These are phyloP conservation scores for Cladorrhinum sp. DNA, from an alignment of 2,329 filamentous ascomycete genomes.

Conservation along the genomic window DNA sequence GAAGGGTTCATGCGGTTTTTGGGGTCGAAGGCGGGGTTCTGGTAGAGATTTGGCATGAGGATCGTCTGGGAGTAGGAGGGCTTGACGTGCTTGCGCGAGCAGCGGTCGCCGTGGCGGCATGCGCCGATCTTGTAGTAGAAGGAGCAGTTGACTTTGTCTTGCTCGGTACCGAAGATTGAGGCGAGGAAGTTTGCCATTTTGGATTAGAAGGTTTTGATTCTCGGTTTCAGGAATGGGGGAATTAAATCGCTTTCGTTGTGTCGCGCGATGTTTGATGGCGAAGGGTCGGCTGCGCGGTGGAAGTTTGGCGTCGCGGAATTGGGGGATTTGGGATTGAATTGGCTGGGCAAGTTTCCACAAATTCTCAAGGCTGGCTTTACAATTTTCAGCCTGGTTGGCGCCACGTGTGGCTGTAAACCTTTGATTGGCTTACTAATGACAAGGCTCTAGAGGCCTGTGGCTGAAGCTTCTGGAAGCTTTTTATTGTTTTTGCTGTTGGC, in stretches of 20 bases:
- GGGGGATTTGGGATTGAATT: background rate
- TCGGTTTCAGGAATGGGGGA: too few relatives aligned
- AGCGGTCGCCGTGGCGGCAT: constrained; percentile 96
- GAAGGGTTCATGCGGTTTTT: constrained; percentile 95
- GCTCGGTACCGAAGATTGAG: constrained; percentile 98
- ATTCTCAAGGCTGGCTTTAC: constrained; percentile 3
- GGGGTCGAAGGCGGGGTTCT: constrained; percentile 95
- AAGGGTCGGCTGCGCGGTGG: background rate
- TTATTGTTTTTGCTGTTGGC: background rate
- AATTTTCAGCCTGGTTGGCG: constrained; percentile 15
- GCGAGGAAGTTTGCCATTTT: constrained; percentile 96
- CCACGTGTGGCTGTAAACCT: constrained; percentile 21
- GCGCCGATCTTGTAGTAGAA: constrained; percentile 99
- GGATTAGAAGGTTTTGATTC: too few relatives aligned
- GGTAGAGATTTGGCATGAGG: constrained; percentile 97
- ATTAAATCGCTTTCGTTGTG: too few relatives aligned
- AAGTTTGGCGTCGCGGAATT: constrained; percentile 15
- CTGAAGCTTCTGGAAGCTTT: constrained; percentile 25
- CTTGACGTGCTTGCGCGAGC: constrained; percentile 98
- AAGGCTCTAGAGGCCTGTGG: constrained; percentile 23
- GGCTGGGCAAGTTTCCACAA: constrained; percentile 10
- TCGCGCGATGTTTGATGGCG: background rate
- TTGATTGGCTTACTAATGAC: constrained; percentile 14
- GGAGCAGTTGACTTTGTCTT: constrained; percentile 99
- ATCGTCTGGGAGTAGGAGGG: constrained; percentile 97